Conservation (phyloP, 306 rosid genomes). For the Potentilla sterilis region DNA sequence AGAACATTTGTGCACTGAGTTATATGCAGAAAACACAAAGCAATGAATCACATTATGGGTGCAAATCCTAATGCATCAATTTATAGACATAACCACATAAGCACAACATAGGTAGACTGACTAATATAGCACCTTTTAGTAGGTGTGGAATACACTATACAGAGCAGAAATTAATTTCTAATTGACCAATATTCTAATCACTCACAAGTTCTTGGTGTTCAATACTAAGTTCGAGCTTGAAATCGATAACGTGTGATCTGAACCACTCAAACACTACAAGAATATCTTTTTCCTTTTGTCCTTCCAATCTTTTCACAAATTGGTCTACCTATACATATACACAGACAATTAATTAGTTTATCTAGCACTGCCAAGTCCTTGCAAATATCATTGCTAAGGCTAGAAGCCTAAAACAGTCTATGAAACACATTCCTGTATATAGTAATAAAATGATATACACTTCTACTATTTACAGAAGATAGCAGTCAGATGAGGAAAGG, state of each 20-base stretch:
- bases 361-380: slow-evolving; percentile 24
- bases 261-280: slow-evolving; percentile 72
- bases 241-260: slow-evolving; percentile 61
- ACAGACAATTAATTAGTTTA: slow-evolving; percentile 14
- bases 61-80: not conserved
- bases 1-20: not conserved
- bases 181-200: slow-evolving; percentile 30
- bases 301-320: slow-evolving; percentile 56
- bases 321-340: slow-evolving; percentile 59
- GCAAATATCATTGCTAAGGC: slow-evolving; percentile 15
- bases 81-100: not conserved
- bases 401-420: not conserved
- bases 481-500: not conserved
- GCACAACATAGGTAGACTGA: not conserved
- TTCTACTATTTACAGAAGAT: not conserved
- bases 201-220: slow-evolving; percentile 93
- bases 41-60: not conserved
- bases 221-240: slow-evolving; percentile 71
- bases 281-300: slow-evolving; percentile 36
- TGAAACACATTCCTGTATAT: not conserved
- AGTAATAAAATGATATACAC: not conserved
- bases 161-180: slow-evolving; percentile 12
- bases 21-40: not conserved
- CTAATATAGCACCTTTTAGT: not conserved
- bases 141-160: slow-evolving; percentile 20